These are phyloP conservation scores for Sphaerostilbella broomeana DNA, from an alignment of 2,329 filamentous ascomycete species.

Conservation along the genomic window DNA sequence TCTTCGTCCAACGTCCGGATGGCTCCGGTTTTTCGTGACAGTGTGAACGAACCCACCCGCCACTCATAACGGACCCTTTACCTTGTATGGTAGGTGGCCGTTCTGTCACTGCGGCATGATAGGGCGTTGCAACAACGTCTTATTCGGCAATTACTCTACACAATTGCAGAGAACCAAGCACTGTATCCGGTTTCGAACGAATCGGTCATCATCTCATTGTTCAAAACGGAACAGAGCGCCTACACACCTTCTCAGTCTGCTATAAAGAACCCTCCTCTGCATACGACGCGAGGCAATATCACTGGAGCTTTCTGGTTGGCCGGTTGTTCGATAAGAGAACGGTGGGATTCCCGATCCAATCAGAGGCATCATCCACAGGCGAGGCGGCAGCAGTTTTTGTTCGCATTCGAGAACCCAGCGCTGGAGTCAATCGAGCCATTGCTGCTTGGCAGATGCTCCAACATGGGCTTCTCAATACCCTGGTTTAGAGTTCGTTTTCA, in stretches of 20 bases:
- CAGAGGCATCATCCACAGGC: neutral
- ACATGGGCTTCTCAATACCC: constrained; percentile 1
- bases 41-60: too few species aligned
- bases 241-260: constrained; percentile 1
- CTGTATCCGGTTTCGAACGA: neutral
- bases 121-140: too few species aligned
- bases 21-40: constrained; percentile 3
- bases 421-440: neutral
- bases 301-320: constrained; percentile 1
- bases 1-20: neutral
- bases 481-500: neutral
- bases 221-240: constrained; percentile 1
- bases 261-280: constrained; percentile 2
- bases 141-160: too few species aligned
- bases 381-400: neutral
- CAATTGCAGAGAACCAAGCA: too few species aligned
- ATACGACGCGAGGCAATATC: too few species aligned
- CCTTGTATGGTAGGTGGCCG: neutral
- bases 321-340: neutral
- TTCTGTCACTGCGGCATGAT: neutral
- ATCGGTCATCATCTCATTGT: neutral
- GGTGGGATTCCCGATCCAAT: constrained; percentile 3
- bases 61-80: neutral
- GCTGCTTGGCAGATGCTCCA: constrained; percentile 4
- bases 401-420: constrained; percentile 1